phyloP scores from a whole-genome alignment of 2,329 filamentous ascomycete genomes.

The Fusarium sp. region DNA sequence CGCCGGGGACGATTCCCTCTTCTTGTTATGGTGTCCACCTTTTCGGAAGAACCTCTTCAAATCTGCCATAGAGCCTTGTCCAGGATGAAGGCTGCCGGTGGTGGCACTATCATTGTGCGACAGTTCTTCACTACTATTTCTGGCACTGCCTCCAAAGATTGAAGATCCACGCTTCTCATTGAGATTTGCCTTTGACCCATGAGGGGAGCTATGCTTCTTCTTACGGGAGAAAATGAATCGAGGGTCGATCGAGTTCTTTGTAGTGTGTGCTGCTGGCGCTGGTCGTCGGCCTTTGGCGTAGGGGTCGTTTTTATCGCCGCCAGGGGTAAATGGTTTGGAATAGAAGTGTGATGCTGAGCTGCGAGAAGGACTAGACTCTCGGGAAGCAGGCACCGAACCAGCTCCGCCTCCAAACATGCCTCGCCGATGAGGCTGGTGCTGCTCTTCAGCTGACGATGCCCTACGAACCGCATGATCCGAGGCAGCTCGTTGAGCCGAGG shows the following conservation, averaged over 20 bases:
- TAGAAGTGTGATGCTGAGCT: slow-evolving; percentile 71
- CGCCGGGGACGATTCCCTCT: slow-evolving; percentile 73
- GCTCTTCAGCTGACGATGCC: slow-evolving; percentile 55
- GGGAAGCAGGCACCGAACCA: slow-evolving; percentile 67
- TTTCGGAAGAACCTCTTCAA: slow-evolving; percentile 97
- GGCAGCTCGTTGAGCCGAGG: slow-evolving; percentile 55
- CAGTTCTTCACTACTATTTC: slow-evolving; percentile 53
- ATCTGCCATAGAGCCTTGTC: slow-evolving; percentile 88
- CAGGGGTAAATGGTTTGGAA: slow-evolving; percentile 80
- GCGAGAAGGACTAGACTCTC: slow-evolving; percentile 74
- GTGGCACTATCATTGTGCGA: slow-evolving; percentile 43
- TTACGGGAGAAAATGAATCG: slow-evolving; percentile 86
- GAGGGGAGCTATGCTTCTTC: slow-evolving; percentile 72
- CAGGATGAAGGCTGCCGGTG: slow-evolving; percentile 41
- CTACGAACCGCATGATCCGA: slow-evolving; percentile 58
- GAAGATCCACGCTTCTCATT: slow-evolving; percentile 66
- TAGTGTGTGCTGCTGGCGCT: slow-evolving; percentile 72
- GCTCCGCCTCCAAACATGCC: slow-evolving; percentile 65
- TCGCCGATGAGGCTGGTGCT: slow-evolving; percentile 59
- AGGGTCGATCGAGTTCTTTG: slow-evolving; percentile 74
- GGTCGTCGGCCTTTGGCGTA: slow-evolving; percentile 85
- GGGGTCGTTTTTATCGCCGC: slow-evolving; percentile 83
- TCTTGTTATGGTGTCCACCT: slow-evolving; percentile 75
- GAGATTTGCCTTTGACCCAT: slow-evolving; percentile 62
- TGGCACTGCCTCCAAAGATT: slow-evolving; percentile 48